Percentiles rank a stretch among this genome's conserved stretches.
phyloP scores from a whole-genome alignment of 1,284 basidiomycete species.

The Pholiota adiposa region DNA sequence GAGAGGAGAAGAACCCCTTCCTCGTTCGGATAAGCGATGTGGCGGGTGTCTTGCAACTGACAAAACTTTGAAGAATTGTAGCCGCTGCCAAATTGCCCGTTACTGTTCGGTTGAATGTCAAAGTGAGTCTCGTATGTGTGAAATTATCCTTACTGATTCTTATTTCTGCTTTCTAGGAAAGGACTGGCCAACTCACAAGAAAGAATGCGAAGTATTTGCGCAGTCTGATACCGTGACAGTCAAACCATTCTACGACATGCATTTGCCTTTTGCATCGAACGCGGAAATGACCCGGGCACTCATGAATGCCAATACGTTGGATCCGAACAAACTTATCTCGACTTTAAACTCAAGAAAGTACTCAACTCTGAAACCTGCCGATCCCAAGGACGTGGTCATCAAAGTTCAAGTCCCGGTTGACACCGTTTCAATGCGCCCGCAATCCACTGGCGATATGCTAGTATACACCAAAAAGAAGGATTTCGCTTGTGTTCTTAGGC shows the following conservation, averaged over 20 bases:
- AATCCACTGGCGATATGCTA: constrained; percentile 24
- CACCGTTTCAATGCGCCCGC: constrained; percentile 16
- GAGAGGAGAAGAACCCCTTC: constrained; percentile 41
- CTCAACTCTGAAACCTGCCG: not conserved
- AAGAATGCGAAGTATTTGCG: constrained; percentile 48
- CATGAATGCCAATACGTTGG: constrained; percentile 30
- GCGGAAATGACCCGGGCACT: constrained; percentile 17
- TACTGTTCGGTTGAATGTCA: constrained; percentile 62
- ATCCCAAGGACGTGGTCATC: constrained; percentile 49
- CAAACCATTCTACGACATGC: constrained; percentile 43
- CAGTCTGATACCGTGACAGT: constrained; percentile 46
- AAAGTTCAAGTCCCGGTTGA: constrained; percentile 46
- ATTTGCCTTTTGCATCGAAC: too few species aligned
- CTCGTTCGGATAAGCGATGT: constrained; percentile 46
- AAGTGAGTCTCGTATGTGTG: constrained; percentile 37
- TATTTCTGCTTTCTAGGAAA: constrained; percentile 30
- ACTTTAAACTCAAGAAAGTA: constrained; percentile 30
- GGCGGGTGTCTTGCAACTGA: constrained; percentile 37
- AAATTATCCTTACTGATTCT: not conserved
- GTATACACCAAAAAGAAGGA: constrained; percentile 58
- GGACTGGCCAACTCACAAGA: constrained; percentile 55
- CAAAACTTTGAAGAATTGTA: constrained; percentile 45
- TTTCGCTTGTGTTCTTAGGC: constrained; percentile 47
- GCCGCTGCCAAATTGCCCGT: constrained; percentile 44
- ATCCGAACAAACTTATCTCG: constrained; percentile 18